Evolutionary conservation across 2,329 filamentous ascomycete genomes (phyloP).

Genomic region (Fusarium citri): DNA sequence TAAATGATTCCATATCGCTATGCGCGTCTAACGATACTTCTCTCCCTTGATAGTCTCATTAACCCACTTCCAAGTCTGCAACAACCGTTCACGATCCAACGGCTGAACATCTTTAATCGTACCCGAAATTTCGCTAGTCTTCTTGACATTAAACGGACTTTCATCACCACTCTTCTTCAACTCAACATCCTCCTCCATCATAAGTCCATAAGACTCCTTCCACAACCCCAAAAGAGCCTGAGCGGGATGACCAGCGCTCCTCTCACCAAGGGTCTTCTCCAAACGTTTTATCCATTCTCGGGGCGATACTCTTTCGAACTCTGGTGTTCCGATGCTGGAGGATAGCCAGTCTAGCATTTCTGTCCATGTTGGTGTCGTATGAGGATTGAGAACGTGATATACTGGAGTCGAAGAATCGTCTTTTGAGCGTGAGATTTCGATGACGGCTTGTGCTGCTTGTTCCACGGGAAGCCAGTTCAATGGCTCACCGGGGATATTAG

Average conservation of each 20-base stretch:
- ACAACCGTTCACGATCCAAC: constrained; percentile 23
- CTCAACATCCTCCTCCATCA: background rate
- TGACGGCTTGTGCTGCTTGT: constrained; percentile 54
- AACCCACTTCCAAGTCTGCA: constrained; percentile 43
- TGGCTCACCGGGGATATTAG: constrained; percentile 36
- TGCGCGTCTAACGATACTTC: accelerated
- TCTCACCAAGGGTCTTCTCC: constrained; percentile 10
- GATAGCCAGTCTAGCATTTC: constrained; percentile 41
- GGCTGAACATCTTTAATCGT: constrained; percentile 24
- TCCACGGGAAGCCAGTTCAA: constrained; percentile 64
- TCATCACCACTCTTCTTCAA: accelerated
- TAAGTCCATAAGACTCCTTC: constrained; percentile 24
- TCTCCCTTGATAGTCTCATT: background rate
- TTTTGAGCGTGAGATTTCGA: constrained; percentile 48
- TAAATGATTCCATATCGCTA: background rate
- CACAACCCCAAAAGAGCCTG: constrained; percentile 42
- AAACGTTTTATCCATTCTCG: constrained; percentile 34
- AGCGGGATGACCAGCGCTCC: constrained; percentile 24
- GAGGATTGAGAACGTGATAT: constrained; percentile 43
- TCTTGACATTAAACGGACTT: constrained; percentile 23
- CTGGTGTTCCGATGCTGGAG: background rate
- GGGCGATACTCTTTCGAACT: constrained; percentile 16
- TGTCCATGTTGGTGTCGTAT: constrained; percentile 31
- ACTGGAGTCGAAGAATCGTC: constrained; percentile 2
- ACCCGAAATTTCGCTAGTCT: constrained; percentile 10